These are phyloP conservation scores for Hirschioporus abietinus DNA, from an alignment of 768 basidiomycete genomes.

Conservation along the genomic window DNA sequence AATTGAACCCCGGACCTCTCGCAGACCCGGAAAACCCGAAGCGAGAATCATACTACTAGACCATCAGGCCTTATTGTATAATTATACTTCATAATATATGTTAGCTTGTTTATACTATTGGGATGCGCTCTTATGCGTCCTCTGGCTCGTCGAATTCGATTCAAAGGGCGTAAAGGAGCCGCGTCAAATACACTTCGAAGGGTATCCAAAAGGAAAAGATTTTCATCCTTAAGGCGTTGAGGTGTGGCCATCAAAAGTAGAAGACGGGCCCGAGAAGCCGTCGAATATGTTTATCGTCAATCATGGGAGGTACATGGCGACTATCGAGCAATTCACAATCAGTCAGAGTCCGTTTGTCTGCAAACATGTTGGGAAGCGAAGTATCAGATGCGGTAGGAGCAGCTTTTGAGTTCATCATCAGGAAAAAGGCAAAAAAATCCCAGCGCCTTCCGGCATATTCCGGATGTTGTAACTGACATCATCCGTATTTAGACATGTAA, in stretches of 20 bases:
- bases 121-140: too few relatives aligned
- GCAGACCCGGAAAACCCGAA: constrained; percentile 23
- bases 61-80: constrained; percentile 21
- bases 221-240: constrained; percentile 73
- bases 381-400: too few relatives aligned
- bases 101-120: too few relatives aligned
- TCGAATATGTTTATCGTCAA: constrained; percentile 65
- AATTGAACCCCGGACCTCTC: constrained; percentile 38
- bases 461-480: too few relatives aligned
- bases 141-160: constrained; percentile 42
- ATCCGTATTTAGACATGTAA: too few relatives aligned
- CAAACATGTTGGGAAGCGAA: too few relatives aligned
- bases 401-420: too few relatives aligned
- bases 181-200: constrained; percentile 38
- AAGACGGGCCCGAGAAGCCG: constrained; percentile 8
- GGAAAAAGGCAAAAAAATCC: too few relatives aligned
- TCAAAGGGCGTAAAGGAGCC: constrained; percentile 17
- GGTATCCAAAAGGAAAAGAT: constrained; percentile 52
- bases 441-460: too few relatives aligned
- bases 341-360: too few relatives aligned
- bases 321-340: constrained; percentile 64
- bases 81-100: too few relatives aligned
- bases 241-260: constrained; percentile 35
- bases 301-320: constrained; percentile 55
- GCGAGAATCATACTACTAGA: constrained; percentile 31